Evolutionary conservation across 257 asterid species (phyloP).

Genomic region (Solanum pimpinellifolium): DNA sequence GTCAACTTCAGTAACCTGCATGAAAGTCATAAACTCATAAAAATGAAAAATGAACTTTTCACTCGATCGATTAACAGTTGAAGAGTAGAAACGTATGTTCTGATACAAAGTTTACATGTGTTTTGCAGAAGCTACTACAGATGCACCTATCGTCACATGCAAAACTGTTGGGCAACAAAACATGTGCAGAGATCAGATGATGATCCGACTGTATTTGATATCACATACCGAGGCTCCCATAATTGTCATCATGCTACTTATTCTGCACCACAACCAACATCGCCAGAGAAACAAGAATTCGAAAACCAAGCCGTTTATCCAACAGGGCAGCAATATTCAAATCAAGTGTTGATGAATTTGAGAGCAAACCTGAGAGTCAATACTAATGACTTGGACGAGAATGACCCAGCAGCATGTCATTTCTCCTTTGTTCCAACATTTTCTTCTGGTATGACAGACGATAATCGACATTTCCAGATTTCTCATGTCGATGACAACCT

Average conservation of each 20-base stretch:
- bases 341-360: constrained; percentile 26
- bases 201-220: constrained; percentile 66
- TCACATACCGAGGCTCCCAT: constrained; percentile 73
- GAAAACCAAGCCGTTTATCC: constrained; percentile 6
- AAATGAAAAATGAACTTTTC: not conserved
- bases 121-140: constrained; percentile 82
- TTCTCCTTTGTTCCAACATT: constrained; percentile 52
- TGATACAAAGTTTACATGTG: not conserved
- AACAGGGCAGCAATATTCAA: constrained; percentile 22
- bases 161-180: constrained; percentile 80
- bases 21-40: not conserved
- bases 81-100: not conserved
- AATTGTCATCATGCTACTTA: constrained; percentile 27
- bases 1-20: not conserved
- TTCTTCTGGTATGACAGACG: constrained; percentile 16
- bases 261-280: constrained; percentile 18
- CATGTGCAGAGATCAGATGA: constrained; percentile 91
- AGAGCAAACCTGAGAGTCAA: constrained; percentile 50
- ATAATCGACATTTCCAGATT: constrained; percentile 18
- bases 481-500: constrained; percentile 35
- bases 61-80: not conserved
- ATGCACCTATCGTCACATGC: constrained; percentile 55
- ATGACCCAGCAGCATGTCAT: constrained; percentile 15
- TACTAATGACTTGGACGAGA: constrained; percentile 29
- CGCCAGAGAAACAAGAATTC: constrained; percentile 31